Evolutionary conservation across 257 asterid genomes (phyloP).

Genomic region (Capsicum rhomboideum): DNA sequence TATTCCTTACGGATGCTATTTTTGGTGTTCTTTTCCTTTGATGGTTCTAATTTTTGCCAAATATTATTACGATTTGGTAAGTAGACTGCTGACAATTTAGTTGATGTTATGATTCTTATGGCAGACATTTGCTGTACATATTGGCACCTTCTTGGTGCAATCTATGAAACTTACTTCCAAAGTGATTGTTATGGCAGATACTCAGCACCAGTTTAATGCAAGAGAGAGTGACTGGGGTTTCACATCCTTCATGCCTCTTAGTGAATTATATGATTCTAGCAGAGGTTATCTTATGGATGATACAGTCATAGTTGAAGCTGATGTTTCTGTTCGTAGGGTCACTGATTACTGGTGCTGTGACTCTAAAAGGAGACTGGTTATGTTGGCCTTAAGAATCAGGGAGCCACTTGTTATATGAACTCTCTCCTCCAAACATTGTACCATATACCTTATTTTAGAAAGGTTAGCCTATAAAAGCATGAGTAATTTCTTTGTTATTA

Average conservation of each 20-base stretch:
- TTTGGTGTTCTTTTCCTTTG: neutral
- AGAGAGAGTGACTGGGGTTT: conserved; percentile 79
- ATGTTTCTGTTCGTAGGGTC: conserved; percentile 49
- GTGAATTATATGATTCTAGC: conserved; percentile 52
- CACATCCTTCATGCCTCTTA: conserved; percentile 65
- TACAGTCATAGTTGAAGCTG: conserved; percentile 46
- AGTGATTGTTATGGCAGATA: conserved; percentile 28
- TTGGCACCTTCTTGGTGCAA: neutral
- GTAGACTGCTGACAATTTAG: neutral
- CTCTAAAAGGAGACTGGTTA: conserved; percentile 63
- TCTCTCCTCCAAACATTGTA: no score
- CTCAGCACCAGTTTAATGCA: conserved; percentile 60
- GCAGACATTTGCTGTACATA: neutral
- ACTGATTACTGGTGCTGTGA: conserved; percentile 39
- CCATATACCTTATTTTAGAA: no score
- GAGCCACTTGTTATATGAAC: no score
- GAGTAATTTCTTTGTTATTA: no score
- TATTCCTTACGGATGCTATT: neutral
- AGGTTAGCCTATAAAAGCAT: no score
- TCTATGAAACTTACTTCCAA: neutral
- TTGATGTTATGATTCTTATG: neutral
- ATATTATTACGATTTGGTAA: neutral
- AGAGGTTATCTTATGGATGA: conserved; percentile 50
- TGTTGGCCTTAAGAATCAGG: no score
- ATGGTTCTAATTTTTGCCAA: neutral